Evolutionary conservation across 257 asterid species (phyloP).

Genomic region (Penstemon eatonii): DNA sequence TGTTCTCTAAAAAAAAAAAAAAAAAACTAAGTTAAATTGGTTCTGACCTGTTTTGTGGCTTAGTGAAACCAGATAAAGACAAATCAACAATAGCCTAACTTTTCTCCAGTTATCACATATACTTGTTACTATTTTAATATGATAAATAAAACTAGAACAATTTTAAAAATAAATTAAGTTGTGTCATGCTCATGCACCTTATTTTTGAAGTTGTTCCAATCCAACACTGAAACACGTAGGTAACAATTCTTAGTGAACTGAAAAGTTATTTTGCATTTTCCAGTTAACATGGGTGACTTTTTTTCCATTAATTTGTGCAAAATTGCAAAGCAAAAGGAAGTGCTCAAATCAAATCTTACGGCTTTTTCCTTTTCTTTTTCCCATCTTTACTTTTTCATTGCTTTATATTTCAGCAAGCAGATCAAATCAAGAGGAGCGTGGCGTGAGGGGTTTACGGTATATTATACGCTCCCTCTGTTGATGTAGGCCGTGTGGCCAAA

Average conservation of each 20-base stretch:
- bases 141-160: no score
- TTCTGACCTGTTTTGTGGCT: no score
- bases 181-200: background rate
- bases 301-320: constrained; percentile 25
- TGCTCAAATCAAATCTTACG: background rate
- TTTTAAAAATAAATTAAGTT: background rate
- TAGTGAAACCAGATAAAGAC: no score
- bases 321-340: constrained; percentile 5
- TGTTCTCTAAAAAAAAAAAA: background rate
- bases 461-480: constrained; percentile 39
- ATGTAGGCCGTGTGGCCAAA: constrained; percentile 26
- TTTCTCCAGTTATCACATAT: background rate
- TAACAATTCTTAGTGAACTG: constrained; percentile 26
- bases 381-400: background rate
- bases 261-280: constrained; percentile 4
- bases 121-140: background rate
- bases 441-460: constrained; percentile 17
- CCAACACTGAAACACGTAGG: constrained; percentile 6
- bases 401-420: background rate
- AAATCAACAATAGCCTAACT: background rate
- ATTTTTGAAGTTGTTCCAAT: constrained; percentile 10
- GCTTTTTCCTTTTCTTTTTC: background rate
- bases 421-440: constrained; percentile 22
- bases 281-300: constrained; percentile 18
- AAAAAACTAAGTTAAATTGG: no score